Percentiles rank a stretch among this genome's conserved stretches.
Evolutionary conservation across 2,329 filamentous ascomycete species (phyloP).

Genomic region (Coniochaeta prunicola): DNA sequence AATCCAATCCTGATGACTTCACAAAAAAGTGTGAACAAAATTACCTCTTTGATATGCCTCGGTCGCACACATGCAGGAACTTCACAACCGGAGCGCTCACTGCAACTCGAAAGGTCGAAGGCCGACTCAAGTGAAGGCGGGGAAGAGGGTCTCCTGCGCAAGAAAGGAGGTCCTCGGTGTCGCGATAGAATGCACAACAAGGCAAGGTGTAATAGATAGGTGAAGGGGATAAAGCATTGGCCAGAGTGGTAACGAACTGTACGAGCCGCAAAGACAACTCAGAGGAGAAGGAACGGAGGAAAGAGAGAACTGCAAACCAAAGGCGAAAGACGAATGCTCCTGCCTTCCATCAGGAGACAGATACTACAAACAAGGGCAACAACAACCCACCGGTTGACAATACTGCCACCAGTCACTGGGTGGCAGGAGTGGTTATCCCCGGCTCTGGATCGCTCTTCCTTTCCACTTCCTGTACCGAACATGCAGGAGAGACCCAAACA

Average conservation of each 20-base stretch:
- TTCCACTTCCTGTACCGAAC: not conserved
- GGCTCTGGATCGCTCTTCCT: not conserved
- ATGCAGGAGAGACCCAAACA: not conserved
- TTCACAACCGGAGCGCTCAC: not conserved
- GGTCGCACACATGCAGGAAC: not conserved
- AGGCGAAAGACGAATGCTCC: not conserved
- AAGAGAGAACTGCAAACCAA: not conserved
- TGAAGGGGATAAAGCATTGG: too few species aligned
- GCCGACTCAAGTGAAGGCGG: not conserved
- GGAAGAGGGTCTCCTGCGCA: conserved; percentile 1
- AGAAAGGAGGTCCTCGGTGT: not conserved
- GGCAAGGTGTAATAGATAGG: too few species aligned
- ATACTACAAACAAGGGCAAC: not conserved
- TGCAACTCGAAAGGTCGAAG: not conserved
- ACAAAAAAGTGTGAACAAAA: not conserved
- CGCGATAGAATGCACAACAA: not conserved
- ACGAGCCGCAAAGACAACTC: not conserved
- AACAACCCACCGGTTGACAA: not conserved
- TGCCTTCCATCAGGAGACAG: not conserved
- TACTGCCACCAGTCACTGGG: not conserved
- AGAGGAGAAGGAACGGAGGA: not conserved
- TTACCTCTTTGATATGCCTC: not conserved
- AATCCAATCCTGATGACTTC: not conserved
- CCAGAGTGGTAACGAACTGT: not conserved
- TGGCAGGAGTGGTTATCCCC: not conserved